These are phyloP conservation scores for Aspergillus leporis DNA, from an alignment of 495 filamentous ascomycete genomes.

Conservation along the genomic window DNA sequence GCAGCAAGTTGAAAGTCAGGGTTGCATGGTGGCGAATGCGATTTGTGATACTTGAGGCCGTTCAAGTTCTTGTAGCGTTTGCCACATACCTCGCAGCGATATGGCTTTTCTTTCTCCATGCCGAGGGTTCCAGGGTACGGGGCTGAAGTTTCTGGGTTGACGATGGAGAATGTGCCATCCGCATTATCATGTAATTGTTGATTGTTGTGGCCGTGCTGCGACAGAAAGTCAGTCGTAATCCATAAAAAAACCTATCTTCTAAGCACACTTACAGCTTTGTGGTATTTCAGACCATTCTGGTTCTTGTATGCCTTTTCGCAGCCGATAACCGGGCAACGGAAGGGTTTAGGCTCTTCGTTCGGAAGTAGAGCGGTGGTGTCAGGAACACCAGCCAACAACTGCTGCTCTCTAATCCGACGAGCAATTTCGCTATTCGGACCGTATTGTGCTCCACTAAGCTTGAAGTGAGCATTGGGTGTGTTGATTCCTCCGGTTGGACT, in stretches of 20 bases:
- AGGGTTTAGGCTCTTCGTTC: constrained; percentile 86
- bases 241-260: constrained; percentile 2
- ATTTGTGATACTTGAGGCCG: constrained; percentile 89
- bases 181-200: constrained; percentile 94
- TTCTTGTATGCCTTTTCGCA: constrained; percentile 99
- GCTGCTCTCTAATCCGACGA: constrained; percentile 68
- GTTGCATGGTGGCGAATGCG: constrained; percentile 75
- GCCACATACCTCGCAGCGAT: constrained; percentile 92
- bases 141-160: constrained; percentile 90
- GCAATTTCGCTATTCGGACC: constrained; percentile 75
- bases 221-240: constrained; percentile 6
- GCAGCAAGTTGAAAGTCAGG: constrained; percentile 49
- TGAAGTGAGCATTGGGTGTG: constrained; percentile 66
- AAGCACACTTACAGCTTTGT: constrained; percentile 60
- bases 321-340: constrained; percentile 95
- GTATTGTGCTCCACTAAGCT: constrained; percentile 69
- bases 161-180: constrained; percentile 96
- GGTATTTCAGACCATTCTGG: constrained; percentile 94
- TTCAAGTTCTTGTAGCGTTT: constrained; percentile 99
- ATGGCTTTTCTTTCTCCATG: constrained; percentile 99
- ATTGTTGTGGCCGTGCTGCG: constrained; percentile 88
- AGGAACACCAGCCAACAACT: constrained; percentile 65
- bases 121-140: constrained; percentile 95
- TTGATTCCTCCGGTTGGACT: constrained; percentile 77
- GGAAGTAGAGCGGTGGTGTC: constrained; percentile 53